Evolutionary conservation across 169 alveolate genomes (phyloP), one percentile per base, ranked within the genome.

Genomic region (Plasmodium vivax): DNA sequence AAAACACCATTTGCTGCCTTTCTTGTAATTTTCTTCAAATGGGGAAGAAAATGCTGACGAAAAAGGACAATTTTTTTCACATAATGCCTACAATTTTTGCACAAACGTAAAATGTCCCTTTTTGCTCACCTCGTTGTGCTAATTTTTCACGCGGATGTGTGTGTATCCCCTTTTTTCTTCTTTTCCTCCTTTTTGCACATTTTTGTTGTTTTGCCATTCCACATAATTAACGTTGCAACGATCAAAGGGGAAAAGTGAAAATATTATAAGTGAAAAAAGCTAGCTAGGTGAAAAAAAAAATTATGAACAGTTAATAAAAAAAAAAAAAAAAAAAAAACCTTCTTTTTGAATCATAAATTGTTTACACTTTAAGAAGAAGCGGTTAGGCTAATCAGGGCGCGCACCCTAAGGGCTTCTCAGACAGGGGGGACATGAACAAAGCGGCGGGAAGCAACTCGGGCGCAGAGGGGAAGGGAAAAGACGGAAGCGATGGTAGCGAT

Each of bases 81-180:
- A 79, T 43, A 27, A n/a, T 62, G 12, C 75, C 9, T 62, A 23
- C 75, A 62, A 62, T 23, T 7, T 23, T 27, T 62, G 75, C 34
- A 27, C 5, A 62, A 62, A 62, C 34, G 30, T 62, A 62, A 43
- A 79, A 62, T 41, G 56, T 47, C 54, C 56, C 56, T 79, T 79
- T 75, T 79, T 79, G 45, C 68, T 6, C 68, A 36, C 56, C 9
- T 16, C 30, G 84, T 79, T 36, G 38, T 79, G 73, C 68, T 79
- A 79, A 79, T 41, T 14, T 79, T 27, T 43, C 38, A 79, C 54
- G 84, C 36, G 54, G 12, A 62, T 47, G 56, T 32, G 84, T 79
- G 84, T 41, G 71, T 79, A 79, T 79, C 54, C 30, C 84, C 84
- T 19, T 19, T 38, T 75, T 75, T 75, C 43, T 75, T 75, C 43